These are phyloP conservation scores for Tylopilus sp. DNA, from an alignment of 768 basidiomycete genomes.

Conservation along the genomic window DNA sequence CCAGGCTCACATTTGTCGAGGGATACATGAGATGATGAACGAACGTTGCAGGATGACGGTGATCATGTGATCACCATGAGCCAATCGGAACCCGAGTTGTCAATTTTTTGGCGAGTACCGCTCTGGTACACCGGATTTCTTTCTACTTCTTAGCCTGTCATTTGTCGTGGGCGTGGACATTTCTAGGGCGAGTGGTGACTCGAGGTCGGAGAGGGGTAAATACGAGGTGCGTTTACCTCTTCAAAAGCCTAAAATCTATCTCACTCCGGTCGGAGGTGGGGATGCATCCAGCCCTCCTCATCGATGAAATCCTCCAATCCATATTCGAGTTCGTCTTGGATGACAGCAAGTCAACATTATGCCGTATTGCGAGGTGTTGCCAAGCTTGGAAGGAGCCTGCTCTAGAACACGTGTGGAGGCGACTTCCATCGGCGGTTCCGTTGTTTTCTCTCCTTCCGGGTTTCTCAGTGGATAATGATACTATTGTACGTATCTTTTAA, in stretches of 20 bases:
- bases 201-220: not conserved
- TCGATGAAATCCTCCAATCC: slow-evolving; percentile 48
- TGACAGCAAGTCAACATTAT: slow-evolving; percentile 30
- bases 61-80: slow-evolving; percentile 8
- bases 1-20: no score
- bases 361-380: slow-evolving; percentile 40
- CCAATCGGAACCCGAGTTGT: slow-evolving; percentile 8
- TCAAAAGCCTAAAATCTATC: not conserved
- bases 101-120: slow-evolving; percentile 18
- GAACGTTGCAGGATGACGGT: not conserved
- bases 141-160: not conserved
- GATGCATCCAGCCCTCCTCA: slow-evolving; percentile 45
- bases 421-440: slow-evolving; percentile 39
- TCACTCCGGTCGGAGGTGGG: not conserved
- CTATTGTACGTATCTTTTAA: slow-evolving; percentile 14
- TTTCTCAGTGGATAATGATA: slow-evolving; percentile 7
- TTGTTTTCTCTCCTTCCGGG: slow-evolving; percentile 36
- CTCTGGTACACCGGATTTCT: slow-evolving; percentile 3
- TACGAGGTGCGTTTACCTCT: slow-evolving; percentile 5
- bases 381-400: slow-evolving; percentile 48
- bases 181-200: not conserved
- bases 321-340: slow-evolving; percentile 37
- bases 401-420: slow-evolving; percentile 44
- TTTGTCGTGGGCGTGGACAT: not conserved
- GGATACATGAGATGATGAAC: no score